Base-by-base conservation (phyloP, 1,284 basidiomycete genomes). In the Pholiota adiposa region DNA sequence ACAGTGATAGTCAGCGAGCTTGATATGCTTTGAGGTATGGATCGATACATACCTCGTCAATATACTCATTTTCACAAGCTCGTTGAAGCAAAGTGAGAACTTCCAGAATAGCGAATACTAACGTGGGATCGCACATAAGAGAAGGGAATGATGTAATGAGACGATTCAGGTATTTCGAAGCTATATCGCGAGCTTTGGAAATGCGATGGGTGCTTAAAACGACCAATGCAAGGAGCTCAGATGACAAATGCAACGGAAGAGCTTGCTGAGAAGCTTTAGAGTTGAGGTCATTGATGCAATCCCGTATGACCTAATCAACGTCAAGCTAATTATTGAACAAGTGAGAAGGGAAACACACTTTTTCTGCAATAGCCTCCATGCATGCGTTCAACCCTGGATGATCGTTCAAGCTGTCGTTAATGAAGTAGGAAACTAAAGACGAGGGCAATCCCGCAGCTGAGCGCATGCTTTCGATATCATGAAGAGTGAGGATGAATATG, bases 81-180 rank as follows among this genome's bases (percentile, higher is more conserved):
- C 88, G 85, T 57, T 96, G 87, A 64, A 99, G 79, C 12, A 98
- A 80, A 0, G 97, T 98, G 60, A 99, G 80, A 44, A 95, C 89
- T 72, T 99, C 97, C 44, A 99, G 81, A 60, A 98, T 90, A 27
- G 92, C 87, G 65, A 90, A 93, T 5, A 99, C 93, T 34, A 98
- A 83, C 12, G 90, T 84, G 11, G 90, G 85, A 71, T 97, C 92
- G 74, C 96, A 98, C 83, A 98, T 90, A 61, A 99, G 78, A 7
- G 94, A 95, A 0, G 97, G 96, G 76, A 98, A 97, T 1, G 92
- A 93, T n/a, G 88, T 90, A 65, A 98, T 87, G 48, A 99, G 80
- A 40, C 89, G 86, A 74, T 96, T 88, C 25, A 97, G 81, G 70
- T 93, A 97, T 72, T 85, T 88, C 55, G 89, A 84, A 0, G 97